phyloP scores from a whole-genome alignment of 441 rosid species.

The Flueggea neowawraea region DNA sequence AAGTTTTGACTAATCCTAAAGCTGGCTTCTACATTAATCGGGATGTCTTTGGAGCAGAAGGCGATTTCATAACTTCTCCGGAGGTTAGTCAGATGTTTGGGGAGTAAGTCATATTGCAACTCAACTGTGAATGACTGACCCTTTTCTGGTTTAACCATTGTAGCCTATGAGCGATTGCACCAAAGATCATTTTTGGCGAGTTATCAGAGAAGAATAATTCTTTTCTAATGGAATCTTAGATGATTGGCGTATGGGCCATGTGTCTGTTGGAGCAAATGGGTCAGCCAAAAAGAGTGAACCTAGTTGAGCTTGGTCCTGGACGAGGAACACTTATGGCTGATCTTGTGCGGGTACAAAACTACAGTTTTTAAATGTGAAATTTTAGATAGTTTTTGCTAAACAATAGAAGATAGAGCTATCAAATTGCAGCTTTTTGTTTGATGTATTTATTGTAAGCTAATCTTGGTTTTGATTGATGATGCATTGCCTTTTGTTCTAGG shows the following conservation, averaged over 20 bases:
- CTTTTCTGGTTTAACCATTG: not conserved
- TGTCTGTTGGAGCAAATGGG: constrained; percentile 98
- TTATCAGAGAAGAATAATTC: constrained; percentile 1
- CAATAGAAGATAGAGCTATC: constrained; percentile 7
- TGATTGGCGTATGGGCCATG: constrained; percentile 89
- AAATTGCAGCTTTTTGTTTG: too few species aligned
- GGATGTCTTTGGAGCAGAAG: constrained; percentile 90
- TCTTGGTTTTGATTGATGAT: constrained; percentile 5
- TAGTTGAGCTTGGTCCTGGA: constrained; percentile 93
- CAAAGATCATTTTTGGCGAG: constrained; percentile 2
- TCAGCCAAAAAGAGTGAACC: constrained; percentile 65
- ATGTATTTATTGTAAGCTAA: not conserved
- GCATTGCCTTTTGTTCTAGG: constrained; percentile 41
- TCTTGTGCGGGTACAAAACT: constrained; percentile 71
- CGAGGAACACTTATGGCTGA: constrained; percentile 94
- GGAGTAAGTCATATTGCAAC: constrained; percentile 38
- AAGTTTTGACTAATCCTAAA: constrained; percentile 90
- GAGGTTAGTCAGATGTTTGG: constrained; percentile 98
- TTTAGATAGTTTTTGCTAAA: constrained; percentile 5
- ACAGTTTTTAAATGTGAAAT: constrained; percentile 6
- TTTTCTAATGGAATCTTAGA: constrained; percentile 33
- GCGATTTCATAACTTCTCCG: constrained; percentile 97
- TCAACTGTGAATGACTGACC: not conserved
- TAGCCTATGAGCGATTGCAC: not conserved
- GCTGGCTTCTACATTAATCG: constrained; percentile 87